Evolutionary conservation across 2,329 filamentous ascomycete species (phyloP), one percentile per base, ranked within the genome.

Genomic region (Claviceps sp.): DNA sequence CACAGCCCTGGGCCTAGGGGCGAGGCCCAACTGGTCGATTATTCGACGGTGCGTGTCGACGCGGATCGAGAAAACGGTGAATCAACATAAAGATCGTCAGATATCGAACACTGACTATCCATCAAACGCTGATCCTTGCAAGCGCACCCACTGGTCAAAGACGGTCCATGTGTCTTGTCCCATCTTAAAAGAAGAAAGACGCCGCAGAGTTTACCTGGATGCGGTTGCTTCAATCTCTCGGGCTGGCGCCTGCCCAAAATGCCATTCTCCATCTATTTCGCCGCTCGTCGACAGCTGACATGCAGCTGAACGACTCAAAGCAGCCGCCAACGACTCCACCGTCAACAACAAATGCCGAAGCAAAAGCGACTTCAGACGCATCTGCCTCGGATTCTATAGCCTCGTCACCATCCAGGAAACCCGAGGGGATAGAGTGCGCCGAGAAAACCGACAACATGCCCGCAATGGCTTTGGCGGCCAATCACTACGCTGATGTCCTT

Each of bases 221-320:
- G 58, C 53, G 60, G 43, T 57, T 62, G 46, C 50, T 64, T 49
- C 65, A 63, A 55, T 61, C 59, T 47, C 50, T 64, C 8, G 57
- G 63, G 44, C 58, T 65, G 57, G 62, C 59, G 54, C 59, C 60
- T 50, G 62, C 62, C 58, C 64, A 59, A 54, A 59, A 59, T 52
- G 62, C 59, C 37, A 51, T 68, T 18, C 65, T 65, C 20, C 61
- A 58, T 52, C 56, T 65, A 50, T 62, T 68, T 54, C 59, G 63
- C 9, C 60, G 63, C 41, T 55, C 53, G 50, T 52, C 57, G 56
- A 57, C 60, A 60, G 56, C 56, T 59, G 61, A 42, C 41, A 55
- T 58, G 22, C 51, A 41, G 14, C 45, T 43, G 40, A 30, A 52
- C 45, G 50, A 41, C 34, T 43, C 37, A 18, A 47, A 22, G 18